Base-by-base conservation (phyloP, 176 grass and related monocot species). In the Aegilops speltoides region DNA sequence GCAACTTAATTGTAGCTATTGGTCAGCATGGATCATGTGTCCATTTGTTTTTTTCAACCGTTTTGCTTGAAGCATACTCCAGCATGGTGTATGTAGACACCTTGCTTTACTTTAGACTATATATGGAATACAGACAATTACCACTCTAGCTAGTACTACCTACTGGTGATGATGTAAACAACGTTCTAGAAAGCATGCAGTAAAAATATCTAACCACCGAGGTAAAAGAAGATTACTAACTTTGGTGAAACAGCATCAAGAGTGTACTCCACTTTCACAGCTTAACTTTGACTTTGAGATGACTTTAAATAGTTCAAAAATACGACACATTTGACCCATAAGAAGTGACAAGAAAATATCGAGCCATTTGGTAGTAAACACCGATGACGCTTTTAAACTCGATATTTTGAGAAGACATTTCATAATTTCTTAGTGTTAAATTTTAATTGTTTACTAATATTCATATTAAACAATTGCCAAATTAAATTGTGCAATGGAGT, bases 21-120 rank as follows among this genome's bases (percentile, higher is more conserved):
- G 68, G 59, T 80, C 48, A 12, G 36, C 85, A 84, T 87, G 81
- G 12, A 62, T 87, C 89, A 80, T 87, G 81, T 23, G 48, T 61
- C 11, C 2, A 10, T 32, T 64, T 68, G 2, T 74, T 50, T 4
- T 4, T 4, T 13, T 22, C 31, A 72, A 25, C 74, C 3, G 26
- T 76, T 26, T 52, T 8, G 4, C 73, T 76, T 76, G 19, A 22
- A 56, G 5, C 46, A 77, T 33, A 77, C 46, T 56, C 29, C 74
- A 54, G 1, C 46, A 77, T 20, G 73, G 73, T 76, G 71, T 26
- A 37, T 25, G 45, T 56, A 77, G 8, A 56, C 46, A 56, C 26
- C 10, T 3, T 3, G 2, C 36, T 23, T 38, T 40, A 36, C 17
- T 69, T 69, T 69, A 14, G 10, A 37, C 69, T 43, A 73, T 14